Conservation (phyloP, 140 eudicot genomes). For the Bidens hawaiensis region DNA sequence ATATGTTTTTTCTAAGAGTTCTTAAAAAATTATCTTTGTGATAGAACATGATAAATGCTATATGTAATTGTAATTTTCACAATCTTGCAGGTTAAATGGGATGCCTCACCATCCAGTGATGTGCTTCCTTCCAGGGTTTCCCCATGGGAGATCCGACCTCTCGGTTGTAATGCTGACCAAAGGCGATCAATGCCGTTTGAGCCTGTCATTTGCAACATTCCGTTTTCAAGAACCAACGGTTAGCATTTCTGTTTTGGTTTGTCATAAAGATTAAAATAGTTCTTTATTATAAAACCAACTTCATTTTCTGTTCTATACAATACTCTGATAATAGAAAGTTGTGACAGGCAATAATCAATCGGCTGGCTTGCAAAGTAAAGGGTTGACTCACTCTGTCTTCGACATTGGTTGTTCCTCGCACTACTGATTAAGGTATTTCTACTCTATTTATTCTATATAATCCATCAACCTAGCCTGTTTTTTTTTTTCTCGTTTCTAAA, state of each 20-base stretch:
- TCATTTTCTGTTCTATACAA: background rate
- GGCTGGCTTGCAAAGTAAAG: background rate
- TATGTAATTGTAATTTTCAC: background rate
- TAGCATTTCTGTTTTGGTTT: background rate
- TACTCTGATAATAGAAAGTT: background rate
- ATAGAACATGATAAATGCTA: background rate
- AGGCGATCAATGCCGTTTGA: slow-evolving; percentile 9
- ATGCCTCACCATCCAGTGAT: background rate
- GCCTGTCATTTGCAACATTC: background rate
- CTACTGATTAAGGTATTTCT: slow-evolving; percentile 1
- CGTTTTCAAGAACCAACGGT: slow-evolving; percentile 8
- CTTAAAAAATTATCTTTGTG: background rate
- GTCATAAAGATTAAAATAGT: background rate
- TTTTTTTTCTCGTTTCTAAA: background rate
- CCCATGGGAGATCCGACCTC: slow-evolving; percentile 36
- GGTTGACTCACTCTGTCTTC: slow-evolving; percentile 1
- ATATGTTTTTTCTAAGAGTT: too few species aligned
- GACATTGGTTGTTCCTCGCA: background rate
- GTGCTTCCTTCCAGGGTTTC: slow-evolving; percentile 29
- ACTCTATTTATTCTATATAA: background rate
- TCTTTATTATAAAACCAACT: background rate
- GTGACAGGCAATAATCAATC: background rate
- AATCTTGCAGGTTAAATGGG: slow-evolving; percentile 34
- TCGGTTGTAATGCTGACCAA: background rate
- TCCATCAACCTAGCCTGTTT: background rate